Percentiles rank a stretch among this genome's conserved stretches.
These are phyloP conservation scores for Septoria linicola DNA, from an alignment of 2,329 filamentous ascomycete species.

Conservation along the genomic window DNA sequence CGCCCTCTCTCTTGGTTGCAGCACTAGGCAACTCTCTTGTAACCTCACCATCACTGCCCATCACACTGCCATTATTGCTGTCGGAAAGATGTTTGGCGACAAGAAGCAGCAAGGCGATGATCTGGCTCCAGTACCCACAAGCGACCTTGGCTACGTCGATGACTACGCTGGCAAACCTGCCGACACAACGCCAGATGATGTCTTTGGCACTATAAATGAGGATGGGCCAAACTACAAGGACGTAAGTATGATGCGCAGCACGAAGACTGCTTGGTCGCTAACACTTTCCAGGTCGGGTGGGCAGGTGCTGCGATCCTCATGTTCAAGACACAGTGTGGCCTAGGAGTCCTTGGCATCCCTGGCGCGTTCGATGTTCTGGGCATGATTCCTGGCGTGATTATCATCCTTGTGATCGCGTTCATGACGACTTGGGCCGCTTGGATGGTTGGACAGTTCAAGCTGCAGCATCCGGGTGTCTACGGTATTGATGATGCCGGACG, in stretches of 20 bases:
- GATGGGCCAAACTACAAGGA: constrained; percentile 26
- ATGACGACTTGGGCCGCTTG: constrained; percentile 53
- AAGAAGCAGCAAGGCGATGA: constrained; percentile 18
- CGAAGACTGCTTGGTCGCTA: neutral
- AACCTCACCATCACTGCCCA: neutral
- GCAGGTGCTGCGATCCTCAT: constrained; percentile 45
- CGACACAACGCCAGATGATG: constrained; percentile 18
- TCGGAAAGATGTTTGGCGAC: constrained; percentile 11
- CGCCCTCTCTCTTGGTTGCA: constrained; percentile 3
- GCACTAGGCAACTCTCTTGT: constrained; percentile 8
- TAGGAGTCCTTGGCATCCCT: constrained; percentile 52
- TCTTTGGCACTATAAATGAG: constrained; percentile 23
- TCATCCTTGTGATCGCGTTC: constrained; percentile 41
- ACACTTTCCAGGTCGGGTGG: constrained; percentile 39
- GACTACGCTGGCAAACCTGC: constrained; percentile 8
- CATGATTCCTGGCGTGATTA: constrained; percentile 49
- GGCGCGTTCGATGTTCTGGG: constrained; percentile 44
- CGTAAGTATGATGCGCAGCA: constrained; percentile 23
- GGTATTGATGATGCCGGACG: constrained; percentile 58
- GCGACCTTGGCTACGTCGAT: constrained; percentile 20
- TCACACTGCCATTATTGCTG: neutral
- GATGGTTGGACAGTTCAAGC: constrained; percentile 53
- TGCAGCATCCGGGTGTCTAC: constrained; percentile 56
- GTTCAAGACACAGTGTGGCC: constrained; percentile 49
- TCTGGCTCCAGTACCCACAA: constrained; percentile 18